These are phyloP conservation scores for Silene noctiflora DNA, from an alignment of 179 eudicot species.

Conservation along the genomic window DNA sequence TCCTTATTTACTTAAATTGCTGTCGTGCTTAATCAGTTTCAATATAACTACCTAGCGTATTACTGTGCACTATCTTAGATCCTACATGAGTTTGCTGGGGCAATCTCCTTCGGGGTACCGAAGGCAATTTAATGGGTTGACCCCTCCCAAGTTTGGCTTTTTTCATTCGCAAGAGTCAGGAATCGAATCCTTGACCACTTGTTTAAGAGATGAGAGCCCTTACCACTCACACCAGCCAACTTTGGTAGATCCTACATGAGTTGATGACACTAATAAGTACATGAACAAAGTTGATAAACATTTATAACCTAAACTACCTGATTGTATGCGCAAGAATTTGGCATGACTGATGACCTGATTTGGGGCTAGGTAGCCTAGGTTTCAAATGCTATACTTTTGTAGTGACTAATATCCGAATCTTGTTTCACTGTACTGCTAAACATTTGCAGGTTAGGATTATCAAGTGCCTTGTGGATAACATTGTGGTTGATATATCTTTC, in stretches of 20 bases:
- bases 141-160: no score
- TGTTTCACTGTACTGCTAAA: constrained; percentile 1
- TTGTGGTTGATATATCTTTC: constrained; percentile 95
- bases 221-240: no score
- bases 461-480: constrained; percentile 94
- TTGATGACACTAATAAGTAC: not conserved
- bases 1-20: not conserved
- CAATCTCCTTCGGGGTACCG: no score
- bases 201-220: no score
- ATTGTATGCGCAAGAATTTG: not conserved
- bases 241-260: constrained; percentile 10
- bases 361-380: not conserved
- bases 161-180: no score
- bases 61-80: not conserved
- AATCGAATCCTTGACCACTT: no score
- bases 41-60: not conserved
- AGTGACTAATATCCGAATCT: not conserved
- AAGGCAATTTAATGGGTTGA: no score
- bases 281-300: constrained; percentile 14
- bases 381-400: not conserved
- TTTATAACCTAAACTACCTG: not conserved
- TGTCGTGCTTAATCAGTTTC: not conserved
- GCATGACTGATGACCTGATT: not conserved
- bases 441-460: constrained; percentile 80
- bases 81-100: constrained; percentile 12